Conservation (phyloP, 2,329 filamentous ascomycete species). For the Macroventuria anomochaeta region DNA sequence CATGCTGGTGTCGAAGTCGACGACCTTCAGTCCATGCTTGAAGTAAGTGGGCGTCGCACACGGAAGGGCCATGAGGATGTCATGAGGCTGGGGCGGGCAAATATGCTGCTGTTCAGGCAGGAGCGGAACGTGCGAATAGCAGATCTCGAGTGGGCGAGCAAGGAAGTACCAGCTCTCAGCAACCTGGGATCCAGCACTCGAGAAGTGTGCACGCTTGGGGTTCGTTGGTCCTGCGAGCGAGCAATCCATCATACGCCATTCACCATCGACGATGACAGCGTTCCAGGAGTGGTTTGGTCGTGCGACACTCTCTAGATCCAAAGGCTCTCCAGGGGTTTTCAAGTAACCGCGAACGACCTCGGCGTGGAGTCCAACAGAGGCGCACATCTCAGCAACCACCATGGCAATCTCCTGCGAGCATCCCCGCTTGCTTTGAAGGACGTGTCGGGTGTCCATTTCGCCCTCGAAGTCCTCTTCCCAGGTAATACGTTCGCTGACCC, state of each 20-base stretch:
- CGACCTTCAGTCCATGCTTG: constrained; percentile 77
- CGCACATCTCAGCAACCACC: constrained; percentile 91
- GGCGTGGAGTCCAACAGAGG: constrained; percentile 83
- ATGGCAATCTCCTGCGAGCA: constrained; percentile 89
- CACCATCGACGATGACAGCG: constrained; percentile 85
- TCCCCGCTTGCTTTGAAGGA: constrained; percentile 82
- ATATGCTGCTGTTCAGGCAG: constrained; percentile 90
- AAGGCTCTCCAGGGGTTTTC: constrained; percentile 80
- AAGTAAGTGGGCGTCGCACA: constrained; percentile 89
- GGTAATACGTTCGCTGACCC: constrained; percentile 90
- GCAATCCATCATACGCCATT: constrained; percentile 97
- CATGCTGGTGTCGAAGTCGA: constrained; percentile 89
- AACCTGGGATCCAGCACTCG: constrained; percentile 69
- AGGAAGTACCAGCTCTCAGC: constrained; percentile 96
- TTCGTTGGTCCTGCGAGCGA: constrained; percentile 91
- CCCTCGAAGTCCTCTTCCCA: constrained; percentile 97
- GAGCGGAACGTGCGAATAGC: constrained; percentile 94
- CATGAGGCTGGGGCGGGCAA: constrained; percentile 83
- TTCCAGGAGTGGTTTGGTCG: constrained; percentile 98
- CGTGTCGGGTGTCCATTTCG: constrained; percentile 79
- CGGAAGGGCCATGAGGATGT: constrained; percentile 84
- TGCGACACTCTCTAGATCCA: constrained; percentile 80
- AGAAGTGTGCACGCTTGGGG: constrained; percentile 78
- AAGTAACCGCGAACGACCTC: constrained; percentile 90
- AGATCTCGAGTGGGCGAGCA: constrained; percentile 84